Conservation (phyloP, 345 rosid species). For the Gossypium raimondii region DNA sequence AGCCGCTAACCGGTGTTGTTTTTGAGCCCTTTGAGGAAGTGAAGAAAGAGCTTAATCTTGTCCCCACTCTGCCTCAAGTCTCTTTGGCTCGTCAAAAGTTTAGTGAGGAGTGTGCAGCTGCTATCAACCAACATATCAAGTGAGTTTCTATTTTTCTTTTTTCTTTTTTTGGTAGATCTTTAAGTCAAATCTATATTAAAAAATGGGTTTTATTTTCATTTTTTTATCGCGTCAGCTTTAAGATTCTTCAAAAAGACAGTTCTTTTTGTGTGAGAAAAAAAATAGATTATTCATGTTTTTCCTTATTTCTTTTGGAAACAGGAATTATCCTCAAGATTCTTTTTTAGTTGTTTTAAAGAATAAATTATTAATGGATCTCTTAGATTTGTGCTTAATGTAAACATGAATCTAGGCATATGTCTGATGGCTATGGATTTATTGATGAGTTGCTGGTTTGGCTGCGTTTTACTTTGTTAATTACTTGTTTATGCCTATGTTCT, state of each 20-base stretch:
- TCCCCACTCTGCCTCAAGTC: constrained; percentile 60
- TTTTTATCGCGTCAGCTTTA: background rate
- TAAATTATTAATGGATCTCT: background rate
- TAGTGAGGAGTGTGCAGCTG: constrained; percentile 62
- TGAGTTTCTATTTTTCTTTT: constrained; percentile 17
- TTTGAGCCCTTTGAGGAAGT: constrained; percentile 90
- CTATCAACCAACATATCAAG: constrained; percentile 92
- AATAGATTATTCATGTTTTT: background rate
- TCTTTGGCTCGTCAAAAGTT: constrained; percentile 85
- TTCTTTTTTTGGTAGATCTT: background rate
- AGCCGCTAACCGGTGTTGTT: constrained; percentile 60
- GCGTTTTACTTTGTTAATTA: background rate
- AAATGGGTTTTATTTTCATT: background rate
- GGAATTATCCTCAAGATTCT: background rate
- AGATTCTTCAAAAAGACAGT: background rate
- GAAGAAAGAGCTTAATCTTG: constrained; percentile 87
- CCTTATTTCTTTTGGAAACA: background rate
- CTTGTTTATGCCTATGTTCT: background rate
- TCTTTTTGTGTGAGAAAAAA: background rate
- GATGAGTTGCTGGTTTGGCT: background rate
- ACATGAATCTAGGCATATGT: constrained; percentile 9
- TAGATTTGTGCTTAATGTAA: background rate
- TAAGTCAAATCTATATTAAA: background rate
- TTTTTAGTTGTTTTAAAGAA: background rate
- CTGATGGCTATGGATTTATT: no score